Conservation (phyloP, 331 rosid genomes). For the Acacia concinna region DNA sequence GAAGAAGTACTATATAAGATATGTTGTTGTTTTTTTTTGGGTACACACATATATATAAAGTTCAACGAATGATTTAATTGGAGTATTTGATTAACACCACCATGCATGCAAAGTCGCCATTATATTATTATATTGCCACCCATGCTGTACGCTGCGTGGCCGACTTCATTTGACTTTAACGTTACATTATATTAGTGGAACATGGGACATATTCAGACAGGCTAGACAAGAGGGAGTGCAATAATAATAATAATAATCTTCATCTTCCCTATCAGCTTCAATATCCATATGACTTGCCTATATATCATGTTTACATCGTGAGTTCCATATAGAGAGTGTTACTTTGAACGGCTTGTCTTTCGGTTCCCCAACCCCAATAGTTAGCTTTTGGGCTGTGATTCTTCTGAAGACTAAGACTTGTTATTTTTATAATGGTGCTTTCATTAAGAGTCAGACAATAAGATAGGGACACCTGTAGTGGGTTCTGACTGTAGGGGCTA, state of each 20-base stretch:
- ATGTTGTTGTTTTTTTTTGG: background rate
- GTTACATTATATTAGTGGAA: background rate
- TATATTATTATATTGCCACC: background rate
- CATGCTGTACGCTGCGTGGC: slow-evolving; percentile 20
- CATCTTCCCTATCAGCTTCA: background rate
- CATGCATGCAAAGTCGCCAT: background rate
- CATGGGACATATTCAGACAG: background rate
- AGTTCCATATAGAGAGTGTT: too few species aligned
- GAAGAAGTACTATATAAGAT: too few species aligned
- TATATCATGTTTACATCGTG: background rate
- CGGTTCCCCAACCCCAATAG: too few species aligned
- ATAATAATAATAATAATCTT: too few species aligned
- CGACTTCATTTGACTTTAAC: slow-evolving; percentile 1
- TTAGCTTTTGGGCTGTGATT: too few species aligned
- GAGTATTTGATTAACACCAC: slow-evolving; percentile 69
- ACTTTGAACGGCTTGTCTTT: too few species aligned
- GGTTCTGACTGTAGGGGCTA: too few species aligned
- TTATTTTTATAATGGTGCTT: too few species aligned
- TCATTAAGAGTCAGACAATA: too few species aligned
- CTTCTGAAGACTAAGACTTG: too few species aligned
- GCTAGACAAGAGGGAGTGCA: background rate
- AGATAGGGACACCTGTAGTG: too few species aligned
- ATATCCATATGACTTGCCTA: background rate
- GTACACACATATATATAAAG: too few species aligned
- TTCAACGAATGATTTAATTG: slow-evolving; percentile 47